Evolutionary conservation across 192 early-diverging fungal genomes (phyloP).

Genomic region (Spizellomyces punctatus): DNA sequence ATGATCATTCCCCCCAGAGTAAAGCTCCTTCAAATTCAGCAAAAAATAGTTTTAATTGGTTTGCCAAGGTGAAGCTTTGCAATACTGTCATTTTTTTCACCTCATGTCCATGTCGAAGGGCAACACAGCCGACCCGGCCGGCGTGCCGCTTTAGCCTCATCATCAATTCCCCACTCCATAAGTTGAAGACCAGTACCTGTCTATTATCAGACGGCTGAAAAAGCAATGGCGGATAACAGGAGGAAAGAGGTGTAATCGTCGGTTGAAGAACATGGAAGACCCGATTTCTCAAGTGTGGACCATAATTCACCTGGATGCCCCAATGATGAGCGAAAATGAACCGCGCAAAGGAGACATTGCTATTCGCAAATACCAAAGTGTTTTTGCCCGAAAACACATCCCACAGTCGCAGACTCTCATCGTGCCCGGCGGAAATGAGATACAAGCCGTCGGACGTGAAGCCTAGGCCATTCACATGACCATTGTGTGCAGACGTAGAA

Average conservation of each 20-base stretch:
- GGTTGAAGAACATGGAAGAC: conserved; percentile 33
- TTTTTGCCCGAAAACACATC: conserved; percentile 58
- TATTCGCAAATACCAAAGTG: conserved; percentile 41
- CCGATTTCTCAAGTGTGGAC: conserved; percentile 36
- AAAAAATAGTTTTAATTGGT: background rate
- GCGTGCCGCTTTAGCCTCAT: conserved; percentile 64
- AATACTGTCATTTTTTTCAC: too few relatives aligned
- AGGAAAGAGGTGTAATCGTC: conserved; percentile 24
- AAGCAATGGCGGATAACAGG: conserved; percentile 50
- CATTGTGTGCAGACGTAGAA: conserved; percentile 55
- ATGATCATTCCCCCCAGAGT: conserved; percentile 61
- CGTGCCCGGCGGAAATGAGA: conserved; percentile 62
- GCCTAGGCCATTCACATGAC: conserved; percentile 63
- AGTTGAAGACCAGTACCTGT: conserved; percentile 59
- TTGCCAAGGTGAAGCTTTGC: too few relatives aligned
- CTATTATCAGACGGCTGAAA: conserved; percentile 60
- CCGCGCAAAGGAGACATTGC: background rate
- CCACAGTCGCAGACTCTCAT: conserved; percentile 70
- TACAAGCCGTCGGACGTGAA: conserved; percentile 65
- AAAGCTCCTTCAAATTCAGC: conserved; percentile 53
- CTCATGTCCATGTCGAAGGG: conserved; percentile 43
- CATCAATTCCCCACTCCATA: conserved; percentile 57
- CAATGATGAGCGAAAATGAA: background rate
- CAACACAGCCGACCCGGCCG: conserved; percentile 61
- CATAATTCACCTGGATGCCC: conserved; percentile 36